Evolutionary conservation across 129 eudicot species (phyloP).

Genomic region (Daucus carota): DH1_v3.0 NC_030382.2:53261001-53261500

Average conservation of each 20-base stretch:
- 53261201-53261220: slow-evolving; percentile 20
- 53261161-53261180: slow-evolving; percentile 6
- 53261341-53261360: neutral
- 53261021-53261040: no score
- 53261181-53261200: slow-evolving; percentile 6
- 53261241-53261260: slow-evolving; percentile 18
- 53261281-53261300: slow-evolving; percentile 11
- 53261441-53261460: neutral
- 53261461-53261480: neutral
- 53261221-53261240: slow-evolving; percentile 1
- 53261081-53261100: no score
- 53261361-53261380: neutral
- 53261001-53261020: no score
- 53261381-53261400: no score
- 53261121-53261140: neutral
- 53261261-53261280: neutral
- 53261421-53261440: neutral
- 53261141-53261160: neutral
- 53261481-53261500: neutral
- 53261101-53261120: neutral
- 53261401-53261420: neutral
- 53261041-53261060: no score
- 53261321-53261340: slow-evolving; percentile 22
- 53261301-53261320: slow-evolving; percentile 7
- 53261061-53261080: no score